These are phyloP conservation scores for Pleurotus ostreatus DNA, from an alignment of 768 basidiomycete genomes.

Conservation along the genomic window DNA sequence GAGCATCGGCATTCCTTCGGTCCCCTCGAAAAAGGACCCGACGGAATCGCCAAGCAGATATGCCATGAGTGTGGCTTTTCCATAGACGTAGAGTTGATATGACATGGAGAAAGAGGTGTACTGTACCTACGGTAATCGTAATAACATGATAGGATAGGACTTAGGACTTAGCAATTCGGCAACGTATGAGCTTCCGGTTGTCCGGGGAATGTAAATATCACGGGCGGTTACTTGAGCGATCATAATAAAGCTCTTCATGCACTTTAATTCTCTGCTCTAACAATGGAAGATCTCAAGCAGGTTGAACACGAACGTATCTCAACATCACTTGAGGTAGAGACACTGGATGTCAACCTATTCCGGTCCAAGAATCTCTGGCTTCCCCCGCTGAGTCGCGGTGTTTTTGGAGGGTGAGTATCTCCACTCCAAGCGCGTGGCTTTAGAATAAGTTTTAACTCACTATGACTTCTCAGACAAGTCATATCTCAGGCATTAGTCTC, in stretches of 20 bases:
- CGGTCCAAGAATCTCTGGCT: conserved; percentile 71
- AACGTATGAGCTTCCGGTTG: background rate
- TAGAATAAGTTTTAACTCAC: background rate
- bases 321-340: conserved; percentile 73
- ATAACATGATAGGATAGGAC: no score
- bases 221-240: background rate
- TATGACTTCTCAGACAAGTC: conserved; percentile 52
- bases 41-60: conserved; percentile 62
- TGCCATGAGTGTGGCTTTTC: conserved; percentile 92
- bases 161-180: background rate
- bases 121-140: no score
- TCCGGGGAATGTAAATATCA: background rate
- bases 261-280: background rate
- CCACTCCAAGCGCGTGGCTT: no score
- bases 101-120: conserved; percentile 8
- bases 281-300: conserved; percentile 15
- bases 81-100: conserved; percentile 84
- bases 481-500: conserved; percentile 84
- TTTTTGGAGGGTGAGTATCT: conserved; percentile 65
- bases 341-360: conserved; percentile 72
- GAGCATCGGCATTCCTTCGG: conserved; percentile 89
- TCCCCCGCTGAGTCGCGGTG: conserved; percentile 62
- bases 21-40: conserved; percentile 43
- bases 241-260: background rate
- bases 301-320: conserved; percentile 54